These are phyloP conservation scores for Diaporthe sp. DNA, from an alignment of 2,329 filamentous ascomycete species.

Conservation along the genomic window DNA sequence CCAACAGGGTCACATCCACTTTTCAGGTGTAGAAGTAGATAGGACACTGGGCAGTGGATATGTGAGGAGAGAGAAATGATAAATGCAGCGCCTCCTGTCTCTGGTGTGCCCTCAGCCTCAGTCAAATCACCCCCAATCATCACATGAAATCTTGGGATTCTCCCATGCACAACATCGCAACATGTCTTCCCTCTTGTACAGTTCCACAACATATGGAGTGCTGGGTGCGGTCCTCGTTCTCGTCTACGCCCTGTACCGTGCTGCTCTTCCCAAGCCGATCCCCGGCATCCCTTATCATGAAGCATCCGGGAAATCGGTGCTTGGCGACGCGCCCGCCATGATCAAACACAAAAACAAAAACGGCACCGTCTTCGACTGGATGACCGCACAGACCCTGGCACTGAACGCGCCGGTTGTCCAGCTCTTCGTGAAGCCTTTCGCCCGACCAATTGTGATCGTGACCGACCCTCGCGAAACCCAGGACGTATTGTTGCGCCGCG, in stretches of 20 bases:
- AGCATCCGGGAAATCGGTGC: slow-evolving; percentile 22
- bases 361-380: slow-evolving; percentile 31
- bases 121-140: not conserved
- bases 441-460: slow-evolving; percentile 34
- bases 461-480: slow-evolving; percentile 38
- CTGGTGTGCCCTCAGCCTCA: not conserved
- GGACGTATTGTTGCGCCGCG: slow-evolving; percentile 37
- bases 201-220: not conserved
- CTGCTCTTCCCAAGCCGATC: slow-evolving; percentile 37
- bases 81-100: not conserved
- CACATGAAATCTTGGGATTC: not conserved
- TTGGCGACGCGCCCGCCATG: slow-evolving; percentile 38
- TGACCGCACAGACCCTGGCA: slow-evolving; percentile 12
- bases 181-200: not conserved
- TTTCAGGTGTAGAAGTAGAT: not conserved
- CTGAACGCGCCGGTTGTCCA: slow-evolving; percentile 38
- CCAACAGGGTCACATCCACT: no score
- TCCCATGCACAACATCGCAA: not conserved
- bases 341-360: slow-evolving; percentile 7
- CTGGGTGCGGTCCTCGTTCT: not conserved
- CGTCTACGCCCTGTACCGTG: slow-evolving; percentile 33
- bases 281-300: slow-evolving; percentile 40
- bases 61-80: not conserved
- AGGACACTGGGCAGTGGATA: not conserved
- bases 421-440: slow-evolving; percentile 38